Base-by-base conservation (phyloP, 2,329 filamentous ascomycete species). In the Fusarium burgessii region DNA sequence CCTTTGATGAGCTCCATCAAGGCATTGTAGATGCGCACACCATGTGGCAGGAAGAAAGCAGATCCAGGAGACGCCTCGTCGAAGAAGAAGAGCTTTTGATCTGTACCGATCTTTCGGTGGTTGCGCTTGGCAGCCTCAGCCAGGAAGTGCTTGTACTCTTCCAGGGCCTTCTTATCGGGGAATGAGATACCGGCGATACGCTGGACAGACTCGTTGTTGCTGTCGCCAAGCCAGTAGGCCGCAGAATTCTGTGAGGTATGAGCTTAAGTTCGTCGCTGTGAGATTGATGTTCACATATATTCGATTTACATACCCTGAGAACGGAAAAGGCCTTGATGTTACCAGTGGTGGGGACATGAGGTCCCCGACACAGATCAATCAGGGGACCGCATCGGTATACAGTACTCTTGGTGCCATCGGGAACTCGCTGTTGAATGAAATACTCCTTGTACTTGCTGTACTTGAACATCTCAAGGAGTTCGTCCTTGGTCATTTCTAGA, bases 381-480 rank as follows among this genome's bases (percentile, higher is more conserved):
- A 98, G 86, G 17, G 94, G 94, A 63, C 96, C 96, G 78, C 94
- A 97, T 71, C 94, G 91, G 82, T 98, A 99, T 42, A 98, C 95
- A 13, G 96, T 98, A 79, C 94, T 97, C 79, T 88, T 93, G 60
- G 94, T 95, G 75, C 94, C 94, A 75, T 97, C 94, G 41, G 91
- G 86, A 67, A 98, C 80, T 47, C 80, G 79, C 74, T 82, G 80
- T 75, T 81, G 92, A 84, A 99, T 98, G 82, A 98, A 97, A 81
- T 98, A 93, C 80, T 97, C 91, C 89, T 99, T 98, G 87, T 97
- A 98, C 81, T 96, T 96, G 88, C 97, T 98, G 87, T 97, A 97
- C 76, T 91, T 90, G 86, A 98, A 98, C 82, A 98, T 97, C 80
- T 97, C 94, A 56, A 96, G 89, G 54, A 98, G 87, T 74, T 98